Evolutionary conservation across 2,329 filamentous ascomycete species (phyloP), one percentile per base, ranked within the genome.

Genomic region (Diaporthe nobilis): DNA sequence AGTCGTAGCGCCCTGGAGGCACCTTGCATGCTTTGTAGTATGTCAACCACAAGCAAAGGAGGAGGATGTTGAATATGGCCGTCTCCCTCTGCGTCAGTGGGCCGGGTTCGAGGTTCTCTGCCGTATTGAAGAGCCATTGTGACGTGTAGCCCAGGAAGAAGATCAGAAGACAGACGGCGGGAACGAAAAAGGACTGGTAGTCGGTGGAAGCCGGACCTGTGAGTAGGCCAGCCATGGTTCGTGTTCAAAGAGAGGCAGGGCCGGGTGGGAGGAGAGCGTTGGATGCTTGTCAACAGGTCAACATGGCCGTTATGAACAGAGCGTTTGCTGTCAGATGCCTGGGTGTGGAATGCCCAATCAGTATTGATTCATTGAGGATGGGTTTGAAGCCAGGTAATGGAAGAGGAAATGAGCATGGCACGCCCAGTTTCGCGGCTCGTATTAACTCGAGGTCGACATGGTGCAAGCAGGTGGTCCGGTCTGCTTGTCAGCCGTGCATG

Each of bases 71-170:
- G 85, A 96, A 94, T 77, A 89, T 82, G 80, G 90, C 83, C 17
- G 89, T 86, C 82, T 96, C 88, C 74, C 84, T 82, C 74, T 82
- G 83, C 5, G 88, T 89, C 34, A 94, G 86, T 1, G 93, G 92
- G 2, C 90, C 91, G 0, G 91, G 91, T 15, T 87, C 86, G 77
- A 94, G 87, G 77, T 88, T 85, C 2, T 88, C 87, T 47, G 91
- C 88, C 77, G 90, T 85, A 78, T 89, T 83, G 82, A 96, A 94
- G 63, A 96, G 87, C 81, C 88, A 89, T 84, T 96, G 94, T 6
- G 94, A 93, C 67, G 90, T 89, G 85, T 93, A 95, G 77, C 91
- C 90, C 4, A 96, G 88, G 81, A 95, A 94, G 72, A 85, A 81
- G 76, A 96, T 93, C 20, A 96, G 85, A 10, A 87, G 73, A 78